These are phyloP conservation scores for Bryoerythrophyllum caledonicum DNA, from an alignment of 225 moss, liverwort and hornwort species.

Conservation along the genomic window DNA sequence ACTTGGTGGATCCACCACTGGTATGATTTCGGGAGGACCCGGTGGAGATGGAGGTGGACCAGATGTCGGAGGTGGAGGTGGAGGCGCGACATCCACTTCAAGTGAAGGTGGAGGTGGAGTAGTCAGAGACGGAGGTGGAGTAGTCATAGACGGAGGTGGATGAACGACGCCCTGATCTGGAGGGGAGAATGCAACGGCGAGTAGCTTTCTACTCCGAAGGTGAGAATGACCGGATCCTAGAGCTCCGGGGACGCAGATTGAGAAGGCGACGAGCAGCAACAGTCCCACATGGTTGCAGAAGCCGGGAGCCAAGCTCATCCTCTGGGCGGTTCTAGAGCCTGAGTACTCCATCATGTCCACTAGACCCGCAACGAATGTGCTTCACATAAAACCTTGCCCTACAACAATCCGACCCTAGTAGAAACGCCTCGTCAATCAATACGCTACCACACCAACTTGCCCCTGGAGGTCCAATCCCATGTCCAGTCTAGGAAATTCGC, in stretches of 20 bases:
- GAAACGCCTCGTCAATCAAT: too few species aligned
- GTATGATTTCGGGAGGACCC: too few species aligned
- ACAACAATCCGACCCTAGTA: background rate
- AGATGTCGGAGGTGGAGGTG: background rate
- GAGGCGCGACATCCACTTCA: background rate
- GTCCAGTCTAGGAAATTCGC: background rate
- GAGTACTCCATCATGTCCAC: background rate
- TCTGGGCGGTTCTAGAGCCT: too few species aligned
- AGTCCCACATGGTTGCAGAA: background rate
- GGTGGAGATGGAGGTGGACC: background rate
- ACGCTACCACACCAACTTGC: too few species aligned
- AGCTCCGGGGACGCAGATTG: background rate
- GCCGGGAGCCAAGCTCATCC: too few species aligned
- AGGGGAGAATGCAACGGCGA: too few species aligned
- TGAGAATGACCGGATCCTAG: background rate
- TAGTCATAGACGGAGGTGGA: too few species aligned
- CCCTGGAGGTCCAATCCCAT: conserved; percentile 12
- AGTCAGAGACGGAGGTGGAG: background rate
- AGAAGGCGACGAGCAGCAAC: conserved; percentile 1
- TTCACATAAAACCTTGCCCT: background rate
- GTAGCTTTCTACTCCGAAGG: background rate
- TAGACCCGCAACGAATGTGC: background rate
- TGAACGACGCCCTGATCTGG: too few species aligned
- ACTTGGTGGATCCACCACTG: too few species aligned
- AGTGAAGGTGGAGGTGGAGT: background rate